Evolutionary conservation across 164 flowering plant genomes (phyloP).

Genomic region (Magnolia changhungtana): DNA sequence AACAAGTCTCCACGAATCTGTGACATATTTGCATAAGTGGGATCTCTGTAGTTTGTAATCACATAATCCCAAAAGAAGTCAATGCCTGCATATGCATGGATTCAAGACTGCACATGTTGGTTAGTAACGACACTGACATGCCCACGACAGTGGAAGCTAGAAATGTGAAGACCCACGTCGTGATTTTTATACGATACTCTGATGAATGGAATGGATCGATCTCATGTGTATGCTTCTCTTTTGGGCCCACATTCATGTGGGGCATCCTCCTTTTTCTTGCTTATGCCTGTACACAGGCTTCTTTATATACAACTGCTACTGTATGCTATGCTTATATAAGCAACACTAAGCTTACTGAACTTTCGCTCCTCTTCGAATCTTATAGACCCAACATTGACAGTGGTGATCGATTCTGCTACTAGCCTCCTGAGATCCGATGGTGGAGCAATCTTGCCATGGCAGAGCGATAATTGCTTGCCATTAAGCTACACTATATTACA

Average conservation of each 20-base stretch:
- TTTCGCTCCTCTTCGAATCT: not conserved
- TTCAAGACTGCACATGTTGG: too few species aligned
- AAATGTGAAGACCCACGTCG: not conserved
- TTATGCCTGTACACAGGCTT: not conserved
- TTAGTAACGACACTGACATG: too few species aligned
- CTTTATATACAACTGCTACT: not conserved
- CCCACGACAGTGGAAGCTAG: too few species aligned
- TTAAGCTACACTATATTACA: not conserved
- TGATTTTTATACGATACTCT: too few species aligned
- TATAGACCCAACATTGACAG: not conserved
- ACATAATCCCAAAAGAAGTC: too few species aligned
- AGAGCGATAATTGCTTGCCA: not conserved
- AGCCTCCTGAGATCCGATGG: not conserved
- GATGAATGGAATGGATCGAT: not conserved
- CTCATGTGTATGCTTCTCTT: not conserved
- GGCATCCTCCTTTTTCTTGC: not conserved
- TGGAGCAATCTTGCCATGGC: not conserved
- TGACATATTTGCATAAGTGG: too few species aligned
- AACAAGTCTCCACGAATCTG: too few species aligned
- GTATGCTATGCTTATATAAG: not conserved
- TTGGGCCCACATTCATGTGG: not conserved
- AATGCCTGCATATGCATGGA: too few species aligned
- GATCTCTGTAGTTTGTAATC: too few species aligned
- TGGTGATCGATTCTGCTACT: not conserved
- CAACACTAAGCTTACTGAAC: not conserved